Conservation (phyloP, 441 rosid genomes). For the Populus hybrid region DNA sequence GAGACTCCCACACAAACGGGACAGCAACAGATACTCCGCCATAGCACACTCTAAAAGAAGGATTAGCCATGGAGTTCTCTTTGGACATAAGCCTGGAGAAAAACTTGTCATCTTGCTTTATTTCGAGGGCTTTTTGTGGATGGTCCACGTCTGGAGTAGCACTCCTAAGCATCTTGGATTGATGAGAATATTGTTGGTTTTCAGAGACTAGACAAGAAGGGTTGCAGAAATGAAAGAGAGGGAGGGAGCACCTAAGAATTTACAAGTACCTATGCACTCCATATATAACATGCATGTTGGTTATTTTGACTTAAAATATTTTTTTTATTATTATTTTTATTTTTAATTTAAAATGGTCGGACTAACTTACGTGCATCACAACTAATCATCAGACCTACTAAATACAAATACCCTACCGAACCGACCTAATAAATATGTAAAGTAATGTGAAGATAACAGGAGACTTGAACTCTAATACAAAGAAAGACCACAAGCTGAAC, state of each 20-base stretch:
- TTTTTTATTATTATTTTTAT: no score
- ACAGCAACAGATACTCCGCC: conserved; percentile 42
- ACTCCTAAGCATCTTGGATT: neutral
- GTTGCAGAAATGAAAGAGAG: neutral
- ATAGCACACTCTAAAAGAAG: conserved; percentile 42
- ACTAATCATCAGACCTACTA: no score
- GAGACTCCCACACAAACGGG: conserved; percentile 71
- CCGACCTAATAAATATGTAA: no score
- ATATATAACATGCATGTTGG: neutral
- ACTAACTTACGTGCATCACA: no score
- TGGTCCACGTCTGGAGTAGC: conserved; percentile 34
- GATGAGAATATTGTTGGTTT: neutral
- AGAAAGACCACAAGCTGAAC: no score
- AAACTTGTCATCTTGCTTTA: conserved; percentile 46
- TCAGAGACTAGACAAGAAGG: no score
- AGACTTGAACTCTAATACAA: no score
- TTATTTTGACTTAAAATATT: neutral
- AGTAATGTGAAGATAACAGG: no score
- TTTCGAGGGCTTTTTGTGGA: conserved; percentile 30
- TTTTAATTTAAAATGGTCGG: no score
- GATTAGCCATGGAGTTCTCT: conserved; percentile 35
- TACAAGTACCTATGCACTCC: neutral
- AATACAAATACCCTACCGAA: no score
- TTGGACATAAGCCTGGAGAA: conserved; percentile 46
- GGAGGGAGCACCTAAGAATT: neutral